phyloP scores from a whole-genome alignment of 2,329 filamentous ascomycete genomes.

The Truncatella angustata region DNA sequence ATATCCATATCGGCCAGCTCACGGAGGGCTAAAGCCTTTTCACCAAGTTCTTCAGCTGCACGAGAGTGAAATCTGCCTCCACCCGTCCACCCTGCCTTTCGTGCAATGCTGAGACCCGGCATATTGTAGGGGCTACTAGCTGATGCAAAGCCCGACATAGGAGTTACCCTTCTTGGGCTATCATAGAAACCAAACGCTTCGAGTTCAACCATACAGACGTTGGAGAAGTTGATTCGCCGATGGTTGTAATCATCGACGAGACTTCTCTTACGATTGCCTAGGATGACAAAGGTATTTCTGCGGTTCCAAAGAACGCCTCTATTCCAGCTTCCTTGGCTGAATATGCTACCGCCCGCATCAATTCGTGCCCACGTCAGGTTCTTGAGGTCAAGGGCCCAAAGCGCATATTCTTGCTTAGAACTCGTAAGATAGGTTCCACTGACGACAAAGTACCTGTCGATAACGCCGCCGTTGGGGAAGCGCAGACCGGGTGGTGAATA shows the following conservation, averaged over 20 bases:
- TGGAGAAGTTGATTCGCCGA: constrained; percentile 93
- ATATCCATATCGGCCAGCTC: constrained; percentile 97
- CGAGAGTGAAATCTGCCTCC: constrained; percentile 74
- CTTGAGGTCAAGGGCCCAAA: constrained; percentile 90
- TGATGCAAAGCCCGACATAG: constrained; percentile 81
- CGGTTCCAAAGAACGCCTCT: constrained; percentile 90
- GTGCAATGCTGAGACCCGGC: constrained; percentile 53
- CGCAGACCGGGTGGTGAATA: constrained; percentile 89
- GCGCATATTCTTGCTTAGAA: constrained; percentile 95
- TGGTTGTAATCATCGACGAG: constrained; percentile 98
- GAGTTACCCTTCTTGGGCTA: constrained; percentile 77
- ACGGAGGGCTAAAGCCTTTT: constrained; percentile 72
- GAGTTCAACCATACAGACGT: constrained; percentile 94
- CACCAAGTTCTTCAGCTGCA: constrained; percentile 82
- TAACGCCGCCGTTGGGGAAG: constrained; percentile 93
- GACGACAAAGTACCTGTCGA: constrained; percentile 95
- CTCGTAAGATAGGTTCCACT: constrained; percentile 97
- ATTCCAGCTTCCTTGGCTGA: constrained; percentile 98
- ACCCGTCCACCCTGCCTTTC: constrained; percentile 63
- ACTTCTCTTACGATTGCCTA: constrained; percentile 90
- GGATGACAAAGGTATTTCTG: constrained; percentile 90
- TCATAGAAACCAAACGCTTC: constrained; percentile 98
- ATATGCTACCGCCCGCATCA: constrained; percentile 89
- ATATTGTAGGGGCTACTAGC: constrained; percentile 69
- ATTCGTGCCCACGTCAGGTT: constrained; percentile 93